phyloP scores from a whole-genome alignment of 2,329 filamentous ascomycete genomes.

The Ilyonectria mors-panacis region DNA sequence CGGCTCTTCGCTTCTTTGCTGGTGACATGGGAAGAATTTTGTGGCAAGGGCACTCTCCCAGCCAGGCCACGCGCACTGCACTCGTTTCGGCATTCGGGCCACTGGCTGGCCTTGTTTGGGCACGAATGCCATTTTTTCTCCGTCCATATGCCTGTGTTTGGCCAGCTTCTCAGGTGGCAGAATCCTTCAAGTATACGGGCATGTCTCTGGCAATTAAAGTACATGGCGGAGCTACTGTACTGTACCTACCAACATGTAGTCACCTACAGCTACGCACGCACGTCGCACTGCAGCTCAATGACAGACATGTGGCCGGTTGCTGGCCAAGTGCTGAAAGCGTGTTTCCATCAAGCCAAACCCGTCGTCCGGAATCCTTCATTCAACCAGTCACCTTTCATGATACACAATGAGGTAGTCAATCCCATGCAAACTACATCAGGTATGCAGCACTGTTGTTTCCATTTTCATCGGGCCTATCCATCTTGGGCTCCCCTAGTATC shows the following conservation, averaged over 20 bases:
- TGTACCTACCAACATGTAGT: not conserved
- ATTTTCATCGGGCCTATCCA: not conserved
- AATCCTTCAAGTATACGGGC: not conserved
- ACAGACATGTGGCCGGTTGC: constrained; percentile 9
- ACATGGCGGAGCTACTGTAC: constrained; percentile 1
- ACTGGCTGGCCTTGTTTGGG: not conserved
- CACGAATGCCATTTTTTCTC: not conserved
- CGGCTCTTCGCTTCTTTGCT: not conserved
- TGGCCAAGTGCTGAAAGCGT: not conserved
- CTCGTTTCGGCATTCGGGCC: not conserved
- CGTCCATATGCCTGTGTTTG: not conserved
- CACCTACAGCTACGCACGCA: not conserved
- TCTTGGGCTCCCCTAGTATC: not conserved
- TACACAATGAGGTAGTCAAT: not conserved
- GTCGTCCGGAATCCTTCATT: not conserved
- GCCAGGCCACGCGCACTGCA: not conserved
- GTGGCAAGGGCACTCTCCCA: constrained; percentile 3
- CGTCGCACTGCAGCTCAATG: constrained; percentile 18
- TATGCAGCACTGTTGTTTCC: not conserved
- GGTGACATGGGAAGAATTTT: not conserved
- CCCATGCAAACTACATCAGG: not conserved
- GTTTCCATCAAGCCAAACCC: not conserved
- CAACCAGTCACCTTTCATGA: not conserved
- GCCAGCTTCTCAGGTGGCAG: not conserved
- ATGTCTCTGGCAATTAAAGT: not conserved